phyloP scores from a whole-genome alignment of 2,329 filamentous ascomycete genomes.

The Pyricularia grisea region DNA sequence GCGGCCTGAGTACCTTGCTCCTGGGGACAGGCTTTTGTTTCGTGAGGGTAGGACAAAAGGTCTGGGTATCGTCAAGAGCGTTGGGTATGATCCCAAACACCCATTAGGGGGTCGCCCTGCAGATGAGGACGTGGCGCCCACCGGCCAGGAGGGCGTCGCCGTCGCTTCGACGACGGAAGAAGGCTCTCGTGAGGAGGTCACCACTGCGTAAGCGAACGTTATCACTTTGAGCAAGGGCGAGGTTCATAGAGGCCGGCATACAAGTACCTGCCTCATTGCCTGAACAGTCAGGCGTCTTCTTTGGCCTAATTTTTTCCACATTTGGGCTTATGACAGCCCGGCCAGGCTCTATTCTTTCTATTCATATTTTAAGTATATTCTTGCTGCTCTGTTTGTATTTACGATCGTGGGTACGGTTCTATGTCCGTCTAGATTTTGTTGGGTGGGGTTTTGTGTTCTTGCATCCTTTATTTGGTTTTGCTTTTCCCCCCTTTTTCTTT shows the following conservation, averaged over 20 bases:
- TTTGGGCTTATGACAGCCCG: neutral
- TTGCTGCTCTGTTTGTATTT: neutral
- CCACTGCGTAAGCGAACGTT: neutral
- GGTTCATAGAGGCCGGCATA: neutral
- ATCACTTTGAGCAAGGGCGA: neutral
- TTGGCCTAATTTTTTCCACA: neutral
- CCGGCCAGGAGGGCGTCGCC: neutral
- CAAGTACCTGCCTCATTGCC: neutral
- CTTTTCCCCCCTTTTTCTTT: neutral
- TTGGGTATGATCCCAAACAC: constrained; percentile 70
- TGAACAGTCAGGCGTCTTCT: neutral
- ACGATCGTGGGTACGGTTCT: neutral
- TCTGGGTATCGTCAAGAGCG: constrained; percentile 82
- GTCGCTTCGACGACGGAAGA: neutral
- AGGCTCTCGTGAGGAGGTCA: neutral
- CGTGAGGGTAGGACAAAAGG: constrained; percentile 93
- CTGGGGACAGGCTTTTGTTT: constrained; percentile 85
- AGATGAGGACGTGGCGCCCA: neutral
- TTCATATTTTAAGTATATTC: neutral
- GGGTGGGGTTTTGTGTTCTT: neutral
- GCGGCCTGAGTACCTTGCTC: constrained; percentile 80
- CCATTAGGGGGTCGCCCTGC: constrained; percentile 23
- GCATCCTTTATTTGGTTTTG: no score
- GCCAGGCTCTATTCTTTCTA: neutral
- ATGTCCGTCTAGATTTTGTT: neutral